Percentiles rank a stretch among this genome's conserved stretches.
These are phyloP conservation scores for Neofusicoccum ribis DNA, from an alignment of 2,329 filamentous ascomycete species.

Conservation along the genomic window DNA sequence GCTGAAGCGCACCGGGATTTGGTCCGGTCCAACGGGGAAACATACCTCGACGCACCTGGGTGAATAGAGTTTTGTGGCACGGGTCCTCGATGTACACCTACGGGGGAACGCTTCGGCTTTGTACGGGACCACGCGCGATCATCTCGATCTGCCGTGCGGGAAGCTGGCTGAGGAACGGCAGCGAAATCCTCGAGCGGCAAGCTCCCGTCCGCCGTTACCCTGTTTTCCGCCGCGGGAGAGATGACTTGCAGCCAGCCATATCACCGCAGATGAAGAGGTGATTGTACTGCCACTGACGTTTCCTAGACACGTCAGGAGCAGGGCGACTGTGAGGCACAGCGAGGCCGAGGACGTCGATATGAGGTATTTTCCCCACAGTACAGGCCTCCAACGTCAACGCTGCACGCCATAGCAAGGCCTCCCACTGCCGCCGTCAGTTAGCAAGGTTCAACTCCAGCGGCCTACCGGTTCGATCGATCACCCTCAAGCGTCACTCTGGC, in stretches of 20 bases:
- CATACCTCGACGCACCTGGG: neutral
- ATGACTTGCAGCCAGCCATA: conserved; percentile 7
- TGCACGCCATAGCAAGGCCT: neutral
- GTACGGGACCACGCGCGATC: neutral
- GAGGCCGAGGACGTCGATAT: neutral
- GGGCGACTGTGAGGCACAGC: neutral
- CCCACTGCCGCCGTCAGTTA: conserved; percentile 6
- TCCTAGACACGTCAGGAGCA: neutral
- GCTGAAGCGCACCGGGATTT: neutral
- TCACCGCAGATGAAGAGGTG: neutral
- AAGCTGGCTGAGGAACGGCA: neutral
- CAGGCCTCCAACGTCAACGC: neutral
- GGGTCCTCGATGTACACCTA: neutral
- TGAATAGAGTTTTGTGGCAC: neutral
- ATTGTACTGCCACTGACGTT: no score
- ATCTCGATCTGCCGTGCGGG: neutral
- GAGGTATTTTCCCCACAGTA: neutral
- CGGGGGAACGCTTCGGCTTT: neutral
- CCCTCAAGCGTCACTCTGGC: neutral
- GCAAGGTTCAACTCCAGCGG: conserved; percentile 15
- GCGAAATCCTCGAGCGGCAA: neutral
- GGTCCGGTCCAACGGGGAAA: neutral
- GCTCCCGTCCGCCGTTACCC: neutral
- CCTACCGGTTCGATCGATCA: conserved; percentile 14
- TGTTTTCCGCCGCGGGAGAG: neutral